phyloP scores from a whole-genome alignment of 352 stramenopile species.

The Pilasporangium apinafurcum region DNA sequence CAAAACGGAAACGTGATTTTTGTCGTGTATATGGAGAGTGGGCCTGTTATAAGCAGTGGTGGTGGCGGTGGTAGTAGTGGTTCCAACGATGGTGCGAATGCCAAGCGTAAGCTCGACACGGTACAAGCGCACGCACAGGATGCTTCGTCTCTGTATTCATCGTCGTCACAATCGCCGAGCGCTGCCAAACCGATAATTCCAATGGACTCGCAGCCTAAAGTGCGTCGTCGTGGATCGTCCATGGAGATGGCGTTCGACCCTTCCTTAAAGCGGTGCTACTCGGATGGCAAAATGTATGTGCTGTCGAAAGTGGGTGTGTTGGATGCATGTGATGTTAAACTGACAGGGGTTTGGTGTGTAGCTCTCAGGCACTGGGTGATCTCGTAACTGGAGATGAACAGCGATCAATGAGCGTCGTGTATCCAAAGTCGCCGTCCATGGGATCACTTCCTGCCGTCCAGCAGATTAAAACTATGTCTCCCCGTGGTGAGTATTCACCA shows the following conservation, averaged over 20 bases:
- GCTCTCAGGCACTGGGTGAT: constrained; percentile 23
- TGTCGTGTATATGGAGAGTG: no score
- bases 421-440: constrained; percentile 18
- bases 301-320: neutral
- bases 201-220: constrained; percentile 41
- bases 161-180: constrained; percentile 5
- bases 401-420: constrained; percentile 10
- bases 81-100: constrained; percentile 31
- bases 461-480: constrained; percentile 29
- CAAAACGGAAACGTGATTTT: no score
- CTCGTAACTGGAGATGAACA: constrained; percentile 20
- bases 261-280: constrained; percentile 52
- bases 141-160: constrained; percentile 1
- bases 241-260: constrained; percentile 9
- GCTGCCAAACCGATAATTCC: no score
- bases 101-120: constrained; percentile 66
- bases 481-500: constrained; percentile 11
- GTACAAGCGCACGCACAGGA: constrained; percentile 5
- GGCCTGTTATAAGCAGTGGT: constrained; percentile 5
- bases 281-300: constrained; percentile 75
- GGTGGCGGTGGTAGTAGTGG: constrained; percentile 6
- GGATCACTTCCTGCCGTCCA: constrained; percentile 4
- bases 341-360: no score
- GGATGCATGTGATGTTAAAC: neutral
- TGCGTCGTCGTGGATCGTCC: constrained; percentile 36